Percentiles rank a stretch among this genome's conserved stretches.
phyloP scores from a whole-genome alignment of 345 rosid genomes.

The Syzygium grande region DNA sequence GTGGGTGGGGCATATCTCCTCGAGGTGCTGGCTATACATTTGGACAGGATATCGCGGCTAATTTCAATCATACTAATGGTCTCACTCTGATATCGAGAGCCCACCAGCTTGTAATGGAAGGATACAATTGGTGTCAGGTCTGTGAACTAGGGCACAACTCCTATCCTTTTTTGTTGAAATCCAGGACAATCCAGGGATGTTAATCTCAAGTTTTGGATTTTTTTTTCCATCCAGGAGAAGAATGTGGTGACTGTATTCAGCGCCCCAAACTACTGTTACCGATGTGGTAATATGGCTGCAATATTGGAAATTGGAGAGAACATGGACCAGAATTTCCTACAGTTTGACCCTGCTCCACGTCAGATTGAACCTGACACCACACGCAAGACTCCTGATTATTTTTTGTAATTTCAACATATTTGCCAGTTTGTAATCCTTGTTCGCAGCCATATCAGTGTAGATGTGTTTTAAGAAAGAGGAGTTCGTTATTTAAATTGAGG shows the following conservation, averaged over 20 bases:
- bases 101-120: constrained; percentile 97
- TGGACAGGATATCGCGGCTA: constrained; percentile 86
- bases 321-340: constrained; percentile 93
- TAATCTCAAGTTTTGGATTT: neutral
- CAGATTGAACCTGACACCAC: constrained; percentile 91
- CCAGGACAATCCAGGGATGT: neutral
- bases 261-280: constrained; percentile 91
- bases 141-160: neutral
- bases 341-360: constrained; percentile 91
- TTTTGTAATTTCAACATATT: constrained; percentile 54
- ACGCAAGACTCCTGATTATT: constrained; percentile 96
- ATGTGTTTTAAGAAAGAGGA: constrained; percentile 28
- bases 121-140: constrained; percentile 95
- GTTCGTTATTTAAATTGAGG: constrained; percentile 39
- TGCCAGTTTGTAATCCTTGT: constrained; percentile 27
- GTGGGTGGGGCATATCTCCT: constrained; percentile 99
- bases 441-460: constrained; percentile 30
- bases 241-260: constrained; percentile 95
- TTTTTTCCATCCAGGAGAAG: constrained; percentile 38
- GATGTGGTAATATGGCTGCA: constrained; percentile 98
- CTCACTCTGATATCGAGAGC: constrained; percentile 85
- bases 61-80: constrained; percentile 86
- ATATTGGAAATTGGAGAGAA: constrained; percentile 90
- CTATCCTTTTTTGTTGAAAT: neutral
- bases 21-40: constrained; percentile 98